Evolutionary conservation across 345 rosid species (phyloP).

Genomic region (Carallia pectinifolia): DNA sequence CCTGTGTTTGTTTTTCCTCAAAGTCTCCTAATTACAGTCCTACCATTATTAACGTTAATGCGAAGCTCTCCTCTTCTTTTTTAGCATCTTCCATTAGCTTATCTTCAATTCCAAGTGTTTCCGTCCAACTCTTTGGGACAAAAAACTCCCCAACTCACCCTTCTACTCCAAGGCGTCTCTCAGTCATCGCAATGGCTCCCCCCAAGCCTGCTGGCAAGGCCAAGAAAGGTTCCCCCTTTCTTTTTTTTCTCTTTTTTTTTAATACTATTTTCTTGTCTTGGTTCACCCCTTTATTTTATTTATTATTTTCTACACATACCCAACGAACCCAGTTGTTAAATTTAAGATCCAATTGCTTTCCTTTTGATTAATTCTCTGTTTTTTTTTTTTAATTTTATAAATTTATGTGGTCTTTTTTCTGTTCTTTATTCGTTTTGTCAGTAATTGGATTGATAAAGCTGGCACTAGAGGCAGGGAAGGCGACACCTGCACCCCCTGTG

Average conservation of each 20-base stretch:
- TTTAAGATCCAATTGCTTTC: background rate
- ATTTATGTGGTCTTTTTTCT: background rate
- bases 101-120: constrained; percentile 48
- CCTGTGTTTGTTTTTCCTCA: constrained; percentile 2
- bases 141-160: constrained; percentile 46
- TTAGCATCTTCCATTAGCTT: constrained; percentile 36
- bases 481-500: constrained; percentile 93
- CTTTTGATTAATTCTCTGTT: background rate
- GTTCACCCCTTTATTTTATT: background rate
- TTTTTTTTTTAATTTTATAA: background rate
- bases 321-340: too few relatives aligned
- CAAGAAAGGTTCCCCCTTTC: constrained; percentile 61
- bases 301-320: background rate
- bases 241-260: background rate
- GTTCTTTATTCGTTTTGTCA: constrained; percentile 19
- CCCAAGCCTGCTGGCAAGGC: constrained; percentile 85
- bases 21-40: background rate
- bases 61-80: constrained; percentile 41
- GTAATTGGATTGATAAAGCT: constrained; percentile 77
- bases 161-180: constrained; percentile 55
- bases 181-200: constrained; percentile 92
- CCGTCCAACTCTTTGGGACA: constrained; percentile 46
- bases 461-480: constrained; percentile 95
- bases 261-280: background rate
- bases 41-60: constrained; percentile 9